Conservation (phyloP, 2,329 filamentous ascomycete genomes). For the Dactylellina drechsleri region DNA sequence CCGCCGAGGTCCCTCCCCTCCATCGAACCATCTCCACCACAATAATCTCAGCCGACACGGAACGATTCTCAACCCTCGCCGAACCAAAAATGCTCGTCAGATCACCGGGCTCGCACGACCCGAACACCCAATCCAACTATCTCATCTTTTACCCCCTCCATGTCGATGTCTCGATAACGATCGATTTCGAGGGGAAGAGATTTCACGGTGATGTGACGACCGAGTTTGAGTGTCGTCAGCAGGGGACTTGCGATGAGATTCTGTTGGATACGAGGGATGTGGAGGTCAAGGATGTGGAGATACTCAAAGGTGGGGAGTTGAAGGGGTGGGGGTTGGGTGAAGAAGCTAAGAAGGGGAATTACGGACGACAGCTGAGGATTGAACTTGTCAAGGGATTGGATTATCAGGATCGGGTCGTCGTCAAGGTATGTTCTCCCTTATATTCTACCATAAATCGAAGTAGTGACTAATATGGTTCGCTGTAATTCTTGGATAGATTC, state of each 20-base stretch:
- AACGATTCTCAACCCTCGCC: constrained; percentile 38
- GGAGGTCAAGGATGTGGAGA: constrained; percentile 75
- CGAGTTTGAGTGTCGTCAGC: constrained; percentile 76
- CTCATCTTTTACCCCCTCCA: constrained; percentile 85
- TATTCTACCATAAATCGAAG: constrained; percentile 20
- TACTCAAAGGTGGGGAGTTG: constrained; percentile 75
- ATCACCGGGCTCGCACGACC: constrained; percentile 67
- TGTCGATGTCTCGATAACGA: constrained; percentile 80
- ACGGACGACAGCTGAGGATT: constrained; percentile 76
- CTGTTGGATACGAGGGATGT: constrained; percentile 89
- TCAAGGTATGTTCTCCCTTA: constrained; percentile 61
- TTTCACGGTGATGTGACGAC: constrained; percentile 81
- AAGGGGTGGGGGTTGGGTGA: constrained; percentile 74
- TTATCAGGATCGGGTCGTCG: constrained; percentile 28
- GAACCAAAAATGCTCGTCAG: constrained; percentile 53
- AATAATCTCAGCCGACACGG: constrained; percentile 33
- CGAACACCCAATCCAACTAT: constrained; percentile 92
- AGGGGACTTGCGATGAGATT: constrained; percentile 74
- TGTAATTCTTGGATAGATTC: constrained; percentile 67
- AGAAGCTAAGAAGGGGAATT: constrained; percentile 60
- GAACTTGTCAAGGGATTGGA: constrained; percentile 68
- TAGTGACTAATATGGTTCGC: constrained; percentile 63
- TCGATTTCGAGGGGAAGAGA: constrained; percentile 83
- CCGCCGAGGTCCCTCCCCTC: constrained; percentile 13
- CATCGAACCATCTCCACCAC: not conserved